A percentile compares a stretch with the other conserved stretches of the same genome.
Evolutionary conservation across 495 filamentous ascomycete species (phyloP).

Genomic region (Daldinia decipiens): DNA sequence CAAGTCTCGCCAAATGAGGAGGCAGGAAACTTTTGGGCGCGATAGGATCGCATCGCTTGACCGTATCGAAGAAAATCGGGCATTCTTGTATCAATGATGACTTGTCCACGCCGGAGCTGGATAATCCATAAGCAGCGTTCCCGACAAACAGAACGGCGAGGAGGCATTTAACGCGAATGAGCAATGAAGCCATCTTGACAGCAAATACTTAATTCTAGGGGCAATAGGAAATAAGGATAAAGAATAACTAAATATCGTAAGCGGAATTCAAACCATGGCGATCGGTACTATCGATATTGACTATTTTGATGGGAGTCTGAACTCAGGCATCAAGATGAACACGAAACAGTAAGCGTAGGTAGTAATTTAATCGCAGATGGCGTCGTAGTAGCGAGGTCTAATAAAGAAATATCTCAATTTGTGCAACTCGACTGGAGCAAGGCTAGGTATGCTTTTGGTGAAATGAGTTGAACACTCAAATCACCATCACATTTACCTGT

Average conservation of each 20-base stretch:
- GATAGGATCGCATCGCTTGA: constrained; percentile 42
- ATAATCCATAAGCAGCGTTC: constrained; percentile 12
- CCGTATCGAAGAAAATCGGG: constrained; percentile 39
- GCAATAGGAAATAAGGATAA: constrained; percentile 17
- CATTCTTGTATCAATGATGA: constrained; percentile 32
- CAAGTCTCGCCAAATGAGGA: constrained; percentile 11
- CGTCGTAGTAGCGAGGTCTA: not conserved
- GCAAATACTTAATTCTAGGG: not conserved
- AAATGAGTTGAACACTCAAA: not conserved
- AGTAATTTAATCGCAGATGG: not conserved
- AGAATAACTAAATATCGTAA: constrained; percentile 6
- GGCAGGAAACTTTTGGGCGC: constrained; percentile 43
- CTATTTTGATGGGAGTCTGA: constrained; percentile 14
- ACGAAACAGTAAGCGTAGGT: constrained; percentile 16
- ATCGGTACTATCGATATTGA: not conserved
- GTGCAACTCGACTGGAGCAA: not conserved
- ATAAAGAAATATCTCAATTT: not conserved
- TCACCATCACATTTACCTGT: not conserved
- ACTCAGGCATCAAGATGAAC: constrained; percentile 11
- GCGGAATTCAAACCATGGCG: constrained; percentile 27
- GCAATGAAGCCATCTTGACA: constrained; percentile 26
- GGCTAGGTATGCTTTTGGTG: not conserved
- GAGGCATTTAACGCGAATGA: constrained; percentile 16
- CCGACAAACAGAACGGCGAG: constrained; percentile 11
- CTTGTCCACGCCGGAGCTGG: constrained; percentile 3